A percentile compares a stretch with the other conserved stretches of the same genome.
phyloP scores from a whole-genome alignment of 306 rosid species.

The Corylus americana region DNA sequence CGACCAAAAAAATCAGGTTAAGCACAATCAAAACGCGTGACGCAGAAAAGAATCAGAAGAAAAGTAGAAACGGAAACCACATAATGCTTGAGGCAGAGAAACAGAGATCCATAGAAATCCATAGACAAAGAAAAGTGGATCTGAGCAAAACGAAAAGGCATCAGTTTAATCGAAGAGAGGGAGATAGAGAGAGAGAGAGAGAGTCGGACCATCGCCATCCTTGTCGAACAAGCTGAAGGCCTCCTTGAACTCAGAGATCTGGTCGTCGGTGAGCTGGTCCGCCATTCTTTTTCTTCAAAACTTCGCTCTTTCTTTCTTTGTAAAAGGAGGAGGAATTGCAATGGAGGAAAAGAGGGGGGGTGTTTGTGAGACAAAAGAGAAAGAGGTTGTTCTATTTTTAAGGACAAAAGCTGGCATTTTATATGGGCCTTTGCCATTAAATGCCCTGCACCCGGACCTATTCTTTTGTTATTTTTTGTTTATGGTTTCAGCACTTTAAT shows the following conservation, averaged over 20 bases:
- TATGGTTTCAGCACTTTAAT: too few relatives aligned
- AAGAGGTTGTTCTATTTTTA: neutral
- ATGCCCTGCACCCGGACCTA: too few relatives aligned
- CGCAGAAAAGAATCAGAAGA: neutral
- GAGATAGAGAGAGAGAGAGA: conserved; percentile 21
- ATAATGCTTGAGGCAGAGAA: neutral
- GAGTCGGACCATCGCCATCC: conserved; percentile 72
- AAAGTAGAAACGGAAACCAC: neutral
- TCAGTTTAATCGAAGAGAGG: neutral
- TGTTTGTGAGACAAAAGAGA: neutral
- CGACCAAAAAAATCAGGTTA: neutral
- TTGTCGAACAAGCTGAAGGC: conserved; percentile 82
- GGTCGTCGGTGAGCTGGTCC: conserved; percentile 81
- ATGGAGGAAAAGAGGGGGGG: neutral
- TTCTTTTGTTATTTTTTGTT: too few relatives aligned
- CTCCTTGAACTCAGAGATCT: conserved; percentile 87
- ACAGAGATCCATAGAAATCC: neutral
- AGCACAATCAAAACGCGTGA: too few relatives aligned
- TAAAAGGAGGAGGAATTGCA: neutral
- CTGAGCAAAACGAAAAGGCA: neutral
- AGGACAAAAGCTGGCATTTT: neutral
- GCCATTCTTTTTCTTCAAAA: conserved; percentile 46
- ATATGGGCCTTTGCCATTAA: too few relatives aligned
- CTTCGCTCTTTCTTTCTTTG: conserved; percentile 27
- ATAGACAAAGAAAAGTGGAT: neutral